A percentile compares a stretch with the other conserved stretches of the same genome.
Conservation (phyloP, 768 basidiomycete species). For the Leccinellum luteum region DNA sequence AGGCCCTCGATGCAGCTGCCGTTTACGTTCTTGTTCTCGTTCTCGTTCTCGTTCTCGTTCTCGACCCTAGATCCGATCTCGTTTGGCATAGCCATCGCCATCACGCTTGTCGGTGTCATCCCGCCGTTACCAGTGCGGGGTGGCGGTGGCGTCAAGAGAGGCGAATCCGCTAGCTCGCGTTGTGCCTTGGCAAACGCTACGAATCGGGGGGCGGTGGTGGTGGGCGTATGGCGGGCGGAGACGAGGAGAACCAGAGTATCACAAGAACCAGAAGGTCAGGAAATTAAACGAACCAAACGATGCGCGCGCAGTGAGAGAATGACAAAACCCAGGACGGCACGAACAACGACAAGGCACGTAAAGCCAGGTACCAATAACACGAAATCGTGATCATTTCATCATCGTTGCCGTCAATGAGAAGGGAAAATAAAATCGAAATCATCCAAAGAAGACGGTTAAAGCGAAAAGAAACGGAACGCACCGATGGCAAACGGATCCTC, state of each 20-base stretch:
- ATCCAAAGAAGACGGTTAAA: background rate
- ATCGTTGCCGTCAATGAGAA: background rate
- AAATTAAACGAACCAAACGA: background rate
- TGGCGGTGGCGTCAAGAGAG: conserved; percentile 3
- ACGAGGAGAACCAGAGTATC: background rate
- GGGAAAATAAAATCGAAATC: background rate
- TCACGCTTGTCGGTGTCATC: background rate
- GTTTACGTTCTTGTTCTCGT: background rate
- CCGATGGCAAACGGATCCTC: conserved; percentile 7
- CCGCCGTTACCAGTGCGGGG: background rate
- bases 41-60: background rate
- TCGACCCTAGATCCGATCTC: background rate
- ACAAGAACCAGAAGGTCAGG: background rate
- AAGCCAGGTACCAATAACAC: background rate
- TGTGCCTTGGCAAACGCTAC: conserved; percentile 25
- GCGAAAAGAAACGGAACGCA: background rate
- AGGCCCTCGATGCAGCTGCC: background rate
- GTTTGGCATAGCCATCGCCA: background rate
- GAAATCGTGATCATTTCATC: background rate
- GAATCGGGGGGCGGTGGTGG: background rate
- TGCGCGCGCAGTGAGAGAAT: background rate
- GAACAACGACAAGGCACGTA: background rate
- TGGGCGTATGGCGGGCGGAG: background rate
- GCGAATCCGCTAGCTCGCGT: background rate
- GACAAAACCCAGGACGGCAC: background rate